These are phyloP conservation scores for Linderniella brevidens DNA, from an alignment of 257 asterid genomes.

Conservation along the genomic window DNA sequence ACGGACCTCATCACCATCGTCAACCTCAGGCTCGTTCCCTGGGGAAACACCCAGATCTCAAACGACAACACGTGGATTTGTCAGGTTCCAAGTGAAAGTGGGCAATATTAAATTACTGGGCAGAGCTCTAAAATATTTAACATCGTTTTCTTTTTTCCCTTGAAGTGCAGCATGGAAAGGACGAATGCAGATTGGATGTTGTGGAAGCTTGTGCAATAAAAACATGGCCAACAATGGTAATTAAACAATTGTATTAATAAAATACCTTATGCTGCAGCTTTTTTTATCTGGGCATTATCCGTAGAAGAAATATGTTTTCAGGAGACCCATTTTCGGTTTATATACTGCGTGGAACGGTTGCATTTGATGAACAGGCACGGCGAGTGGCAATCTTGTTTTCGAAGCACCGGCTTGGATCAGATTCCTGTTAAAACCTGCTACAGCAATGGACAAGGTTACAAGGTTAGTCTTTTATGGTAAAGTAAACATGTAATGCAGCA, in stretches of 20 bases:
- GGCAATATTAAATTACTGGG: background rate
- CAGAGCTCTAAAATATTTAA: background rate
- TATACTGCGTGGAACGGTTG: constrained; percentile 53
- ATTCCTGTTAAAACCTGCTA: constrained; percentile 44
- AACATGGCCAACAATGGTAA: constrained; percentile 57
- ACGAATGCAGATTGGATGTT: constrained; percentile 59
- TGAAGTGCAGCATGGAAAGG: constrained; percentile 63
- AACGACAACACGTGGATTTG: constrained; percentile 56
- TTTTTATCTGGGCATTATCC: no score
- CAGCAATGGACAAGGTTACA: constrained; percentile 36
- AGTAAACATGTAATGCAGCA: no score
- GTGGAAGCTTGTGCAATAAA: constrained; percentile 73
- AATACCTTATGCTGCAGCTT: no score
- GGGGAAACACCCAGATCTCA: constrained; percentile 76
- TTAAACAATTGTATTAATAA: no score
- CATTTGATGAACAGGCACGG: constrained; percentile 40
- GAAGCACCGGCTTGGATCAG: constrained; percentile 25
- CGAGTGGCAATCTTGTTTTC: constrained; percentile 61
- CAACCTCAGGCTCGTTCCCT: constrained; percentile 67
- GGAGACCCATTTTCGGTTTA: constrained; percentile 54
- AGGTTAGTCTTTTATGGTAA: constrained; percentile 20
- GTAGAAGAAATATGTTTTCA: constrained; percentile 9
- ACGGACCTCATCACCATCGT: constrained; percentile 60
- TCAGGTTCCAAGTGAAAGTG: constrained; percentile 31
- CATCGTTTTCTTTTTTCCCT: background rate